phyloP scores from a whole-genome alignment of 805 yeast species.

The Wickerhamiella brachini region DNA sequence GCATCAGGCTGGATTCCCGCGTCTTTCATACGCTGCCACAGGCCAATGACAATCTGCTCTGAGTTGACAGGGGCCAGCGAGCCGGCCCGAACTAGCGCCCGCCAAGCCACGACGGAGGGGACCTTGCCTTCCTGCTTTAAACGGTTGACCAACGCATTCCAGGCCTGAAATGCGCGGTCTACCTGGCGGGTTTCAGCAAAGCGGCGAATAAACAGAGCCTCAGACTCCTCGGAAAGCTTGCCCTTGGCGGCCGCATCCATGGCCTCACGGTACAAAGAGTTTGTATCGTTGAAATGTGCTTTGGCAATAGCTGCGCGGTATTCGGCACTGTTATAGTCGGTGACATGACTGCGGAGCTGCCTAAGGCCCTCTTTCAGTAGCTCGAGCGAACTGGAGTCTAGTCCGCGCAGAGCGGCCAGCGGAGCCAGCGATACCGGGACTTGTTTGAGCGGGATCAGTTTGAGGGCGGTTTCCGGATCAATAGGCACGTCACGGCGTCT shows the following conservation, averaged over 20 bases:
- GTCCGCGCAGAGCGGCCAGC: constrained; percentile 5
- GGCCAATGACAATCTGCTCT: constrained; percentile 18
- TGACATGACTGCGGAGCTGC: constrained; percentile 8
- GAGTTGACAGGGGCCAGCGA: constrained; percentile 22
- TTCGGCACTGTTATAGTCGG: constrained; percentile 13
- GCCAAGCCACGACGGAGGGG: constrained; percentile 44
- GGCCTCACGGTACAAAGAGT: constrained; percentile 18
- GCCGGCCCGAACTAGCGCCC: constrained; percentile 39
- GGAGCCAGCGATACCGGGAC: constrained; percentile 16
- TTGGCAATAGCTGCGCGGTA: constrained; percentile 14
- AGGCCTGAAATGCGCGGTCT: constrained; percentile 26
- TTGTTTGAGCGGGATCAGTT: constrained; percentile 19
- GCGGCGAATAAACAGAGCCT: constrained; percentile 20
- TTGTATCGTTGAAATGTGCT: constrained; percentile 18
- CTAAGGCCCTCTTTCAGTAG: constrained; percentile 13
- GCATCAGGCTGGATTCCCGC: constrained; percentile 31
- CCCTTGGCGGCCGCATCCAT: constrained; percentile 12
- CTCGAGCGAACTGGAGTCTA: constrained; percentile 1
- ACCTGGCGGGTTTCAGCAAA: constrained; percentile 20
- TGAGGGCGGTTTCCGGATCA: constrained; percentile 17
- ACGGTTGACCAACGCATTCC: constrained; percentile 33
- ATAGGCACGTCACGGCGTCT: constrained; percentile 7
- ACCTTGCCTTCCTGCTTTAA: constrained; percentile 20
- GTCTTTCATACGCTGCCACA: constrained; percentile 28
- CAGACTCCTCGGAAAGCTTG: constrained; percentile 17